Base-by-base conservation (phyloP, 306 rosid genomes). In the Datisca glomerata region DNA sequence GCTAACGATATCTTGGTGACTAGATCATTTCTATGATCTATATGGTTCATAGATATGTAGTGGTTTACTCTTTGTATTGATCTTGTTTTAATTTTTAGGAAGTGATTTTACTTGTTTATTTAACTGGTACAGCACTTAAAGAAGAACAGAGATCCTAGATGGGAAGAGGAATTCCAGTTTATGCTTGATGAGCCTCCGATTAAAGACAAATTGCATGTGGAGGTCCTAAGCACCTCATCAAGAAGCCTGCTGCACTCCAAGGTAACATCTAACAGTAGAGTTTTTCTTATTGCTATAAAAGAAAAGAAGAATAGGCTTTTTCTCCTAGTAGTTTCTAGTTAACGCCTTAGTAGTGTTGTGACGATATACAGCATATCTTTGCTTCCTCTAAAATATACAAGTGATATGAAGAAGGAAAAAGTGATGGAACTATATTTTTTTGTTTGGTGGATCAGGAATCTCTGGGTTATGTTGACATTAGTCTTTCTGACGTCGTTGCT, bases 141-240 rank as follows among this genome's bases (percentile, higher is more conserved):
- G 57, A 87, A 79, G 67, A 82, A 53, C 60, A 76, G 87, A 63
- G 93, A 87, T 67, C 96, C 96, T 11, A 74, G 93, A 40, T 87
- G 96, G 96, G 94, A 67, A 21, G 94, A 87, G 45, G 89, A 87
- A 49, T 87, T 87, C 37, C 57, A 66, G 21, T 82, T 76, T 60
- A 46, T 33, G 67, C 58, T 76, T 52, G 85, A 82, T 9, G 78
- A 82, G 48, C 85, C 93, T 62, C 96, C 96, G 20, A 63, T 57
- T 6, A 66, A 69, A n/a, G 85, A 82, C 1, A 82, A 49, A 67
- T 5, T 87, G 56, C 92, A 76, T n/a, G 82, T 74, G 2, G 94
- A 87, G 45, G 89, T 82, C 41, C 59, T 79, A 38, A 87, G 96
- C 74, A 64, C 76, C 45, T 79, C 96, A 7, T 80, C 96, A 8